Conservation (phyloP, 1,284 basidiomycete species). For the Meira nashicola region DNA sequence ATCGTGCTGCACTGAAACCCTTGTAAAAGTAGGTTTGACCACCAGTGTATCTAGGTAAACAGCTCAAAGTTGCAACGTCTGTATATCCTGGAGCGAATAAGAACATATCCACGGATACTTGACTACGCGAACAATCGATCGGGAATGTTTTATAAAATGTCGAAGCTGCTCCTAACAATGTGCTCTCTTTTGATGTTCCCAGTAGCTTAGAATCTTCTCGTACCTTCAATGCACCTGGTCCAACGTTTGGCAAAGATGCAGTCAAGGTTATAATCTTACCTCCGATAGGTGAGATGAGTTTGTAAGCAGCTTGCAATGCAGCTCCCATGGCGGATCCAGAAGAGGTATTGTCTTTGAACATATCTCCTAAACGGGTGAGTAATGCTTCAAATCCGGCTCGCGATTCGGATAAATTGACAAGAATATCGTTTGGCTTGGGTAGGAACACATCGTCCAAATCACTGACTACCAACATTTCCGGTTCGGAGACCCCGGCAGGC, state of each 20-base stretch:
- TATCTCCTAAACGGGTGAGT: conserved; percentile 77
- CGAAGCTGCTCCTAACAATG: conserved; percentile 59
- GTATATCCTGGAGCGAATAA: conserved; percentile 88
- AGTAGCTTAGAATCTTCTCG: conserved; percentile 94
- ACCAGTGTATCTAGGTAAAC: conserved; percentile 92
- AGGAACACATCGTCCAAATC: conserved; percentile 96
- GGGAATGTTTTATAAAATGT: conserved; percentile 98
- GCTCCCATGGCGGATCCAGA: conserved; percentile 94
- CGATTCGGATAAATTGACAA: conserved; percentile 86
- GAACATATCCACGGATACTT: conserved; percentile 99
- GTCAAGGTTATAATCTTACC: conserved; percentile 92
- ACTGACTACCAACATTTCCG: conserved; percentile 92
- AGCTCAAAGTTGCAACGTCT: conserved; percentile 87
- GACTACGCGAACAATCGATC: conserved; percentile 93
- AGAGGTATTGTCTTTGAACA: conserved; percentile 90
- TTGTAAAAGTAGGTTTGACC: conserved; percentile 99
- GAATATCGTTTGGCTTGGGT: conserved; percentile 89
- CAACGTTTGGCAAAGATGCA: conserved; percentile 78
- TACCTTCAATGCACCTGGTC: conserved; percentile 87
- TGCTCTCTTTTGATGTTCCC: conserved; percentile 77
- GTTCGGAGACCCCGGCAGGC: conserved; percentile 67
- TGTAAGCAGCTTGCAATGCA: conserved; percentile 90
- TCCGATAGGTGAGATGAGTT: conserved; percentile 86
- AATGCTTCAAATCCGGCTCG: conserved; percentile 76
- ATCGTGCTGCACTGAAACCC: conserved; percentile 86